Conservation (phyloP, 2,329 filamentous ascomycete genomes). For the Raffaelea deltoideospora region DNA sequence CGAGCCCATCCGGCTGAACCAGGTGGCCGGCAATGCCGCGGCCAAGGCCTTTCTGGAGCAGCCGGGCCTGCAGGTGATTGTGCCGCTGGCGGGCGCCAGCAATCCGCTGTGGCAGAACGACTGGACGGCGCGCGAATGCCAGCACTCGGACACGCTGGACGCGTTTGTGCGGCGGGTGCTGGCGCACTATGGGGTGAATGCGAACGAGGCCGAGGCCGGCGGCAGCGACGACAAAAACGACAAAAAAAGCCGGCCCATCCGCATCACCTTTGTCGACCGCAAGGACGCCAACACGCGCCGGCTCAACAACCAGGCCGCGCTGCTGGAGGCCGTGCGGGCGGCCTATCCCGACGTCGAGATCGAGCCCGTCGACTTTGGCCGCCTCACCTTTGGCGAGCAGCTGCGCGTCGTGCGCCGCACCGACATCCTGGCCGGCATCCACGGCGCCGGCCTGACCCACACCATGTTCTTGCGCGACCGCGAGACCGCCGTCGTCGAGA, state of each 20-base stretch:
- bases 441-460: conserved; percentile 27
- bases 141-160: conserved; percentile 14
- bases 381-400: conserved; percentile 21
- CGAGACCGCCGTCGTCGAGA: conserved; percentile 23
- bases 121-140: conserved; percentile 18
- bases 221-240: neutral
- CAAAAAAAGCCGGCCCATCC: conserved; percentile 6
- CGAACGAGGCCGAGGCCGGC: neutral
- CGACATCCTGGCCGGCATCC: conserved; percentile 25
- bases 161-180: conserved; percentile 19
- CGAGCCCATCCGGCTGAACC: conserved; percentile 14
- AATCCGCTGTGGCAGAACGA: conserved; percentile 28
- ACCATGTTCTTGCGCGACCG: conserved; percentile 21
- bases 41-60: conserved; percentile 1
- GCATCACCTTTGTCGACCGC: conserved; percentile 22
- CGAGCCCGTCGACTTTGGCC: conserved; percentile 21
- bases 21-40: conserved; percentile 6
- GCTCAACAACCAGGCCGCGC: conserved; percentile 14
- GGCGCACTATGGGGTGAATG: conserved; percentile 11
- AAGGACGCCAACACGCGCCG: conserved; percentile 13
- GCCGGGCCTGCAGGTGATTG: conserved; percentile 16
- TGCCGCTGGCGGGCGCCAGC: conserved; percentile 23
- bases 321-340: conserved; percentile 13
- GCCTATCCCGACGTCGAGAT: conserved; percentile 15
- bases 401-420: conserved; percentile 18